Conservation (phyloP, 805 yeast species). For the Millerago galiae region DNA sequence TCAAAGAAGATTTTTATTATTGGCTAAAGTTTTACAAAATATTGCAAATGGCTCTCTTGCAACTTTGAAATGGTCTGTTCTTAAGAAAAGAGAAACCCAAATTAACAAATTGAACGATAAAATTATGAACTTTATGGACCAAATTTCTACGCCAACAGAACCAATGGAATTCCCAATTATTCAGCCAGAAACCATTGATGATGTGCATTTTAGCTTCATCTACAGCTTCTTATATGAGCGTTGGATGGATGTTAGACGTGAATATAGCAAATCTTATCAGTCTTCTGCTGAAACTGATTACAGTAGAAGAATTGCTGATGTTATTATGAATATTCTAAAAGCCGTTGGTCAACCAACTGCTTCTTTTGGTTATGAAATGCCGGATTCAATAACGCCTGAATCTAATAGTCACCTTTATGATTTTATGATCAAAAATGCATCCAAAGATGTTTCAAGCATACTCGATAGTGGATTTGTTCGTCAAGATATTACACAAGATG, state of each 20-base stretch:
- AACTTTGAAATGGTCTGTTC: slow-evolving; percentile 57
- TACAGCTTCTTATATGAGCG: slow-evolving; percentile 47
- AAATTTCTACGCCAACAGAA: slow-evolving; percentile 24
- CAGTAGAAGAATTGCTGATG: slow-evolving; percentile 27
- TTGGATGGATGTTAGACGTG: slow-evolving; percentile 33
- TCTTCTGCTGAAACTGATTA: slow-evolving; percentile 17
- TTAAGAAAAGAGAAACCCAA: slow-evolving; percentile 36
- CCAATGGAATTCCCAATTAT: slow-evolving; percentile 18
- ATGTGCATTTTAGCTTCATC: slow-evolving; percentile 30
- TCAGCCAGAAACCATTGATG: slow-evolving; percentile 17
- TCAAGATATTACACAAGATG: slow-evolving; percentile 66
- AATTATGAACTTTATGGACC: slow-evolving; percentile 36
- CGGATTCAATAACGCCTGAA: slow-evolving; percentile 44
- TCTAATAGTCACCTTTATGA: slow-evolving; percentile 53
- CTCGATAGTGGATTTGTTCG: slow-evolving; percentile 43
- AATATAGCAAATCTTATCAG: slow-evolving; percentile 12
- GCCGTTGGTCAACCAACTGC: slow-evolving; percentile 55
- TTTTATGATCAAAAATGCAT: slow-evolving; percentile 63
- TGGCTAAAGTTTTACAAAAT: slow-evolving; percentile 80
- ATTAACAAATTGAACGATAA: slow-evolving; percentile 32
- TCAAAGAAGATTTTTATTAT: slow-evolving; percentile 63
- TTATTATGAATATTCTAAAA: slow-evolving; percentile 41
- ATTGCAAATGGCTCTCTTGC: slow-evolving; percentile 78
- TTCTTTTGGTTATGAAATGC: slow-evolving; percentile 48
- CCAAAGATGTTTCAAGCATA: slow-evolving; percentile 38